Evolutionary conservation across 768 basidiomycete genomes (phyloP), one percentile per base, ranked within the genome.

Genomic region (Galerina marginata): DNA sequence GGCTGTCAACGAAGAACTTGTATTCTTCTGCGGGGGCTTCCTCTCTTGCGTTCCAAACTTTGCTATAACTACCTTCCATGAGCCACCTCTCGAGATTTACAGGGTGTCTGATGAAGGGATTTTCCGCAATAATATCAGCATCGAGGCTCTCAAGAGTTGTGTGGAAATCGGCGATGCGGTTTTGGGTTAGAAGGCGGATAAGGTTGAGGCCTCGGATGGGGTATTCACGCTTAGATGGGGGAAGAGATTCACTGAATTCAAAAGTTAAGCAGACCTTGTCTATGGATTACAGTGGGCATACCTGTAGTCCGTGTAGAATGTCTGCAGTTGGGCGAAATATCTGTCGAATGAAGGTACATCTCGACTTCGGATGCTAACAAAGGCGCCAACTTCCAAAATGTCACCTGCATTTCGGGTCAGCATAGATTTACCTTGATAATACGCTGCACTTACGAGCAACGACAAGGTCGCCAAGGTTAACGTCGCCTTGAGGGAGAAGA

Each of bases 1-100:
- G 79, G 67, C 92, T 92, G 69, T 96, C 92, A 9, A 97, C 87
- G 67, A 98, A 94, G 79, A 92, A 92, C 66, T 91, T 93, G 81
- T 97, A 97, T 72, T 99, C 96, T 63, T 95, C 93, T 39, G 92
- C 86, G 1, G 96, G 95, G 1, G 95, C 93, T 67, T 95, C 89
- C 64, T 92, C 92, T 65, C 95, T 86, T 39, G 96, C 96, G 69
- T 92, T 88, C 93, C 96, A 99, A 10, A 98, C 96, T 73, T 96
- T 96, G 76, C 93, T 94, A 74, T 99, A 99, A 68, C 91, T 92
- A 40, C 96, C 96, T 74, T 99, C 96, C 96, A 99, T 99, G 46
- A 99, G 83, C 93, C 96, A 98, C 51, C 92, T 83, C 74, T 99
- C 96, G 61, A 96, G 86, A 72, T 95, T 92, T 58, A 95, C 90